These are phyloP conservation scores for Pestalotiopsis fici DNA, from an alignment of 2,329 filamentous ascomycete species.

Conservation along the genomic window DNA sequence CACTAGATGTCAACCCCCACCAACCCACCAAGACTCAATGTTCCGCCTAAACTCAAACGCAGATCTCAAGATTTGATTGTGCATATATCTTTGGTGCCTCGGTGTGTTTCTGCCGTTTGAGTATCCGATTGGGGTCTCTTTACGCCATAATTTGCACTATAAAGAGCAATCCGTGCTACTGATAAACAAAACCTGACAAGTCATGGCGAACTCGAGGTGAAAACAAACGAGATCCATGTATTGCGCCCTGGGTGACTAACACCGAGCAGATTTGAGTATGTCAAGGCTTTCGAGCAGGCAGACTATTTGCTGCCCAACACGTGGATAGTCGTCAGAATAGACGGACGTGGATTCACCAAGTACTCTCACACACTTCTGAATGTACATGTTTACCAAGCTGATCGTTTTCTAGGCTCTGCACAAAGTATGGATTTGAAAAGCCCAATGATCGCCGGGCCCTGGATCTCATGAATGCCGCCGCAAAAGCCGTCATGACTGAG, in stretches of 20 bases:
- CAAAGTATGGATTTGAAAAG: constrained; percentile 83
- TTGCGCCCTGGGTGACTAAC: constrained; percentile 16
- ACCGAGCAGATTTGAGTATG: constrained; percentile 80
- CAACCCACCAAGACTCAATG: constrained; percentile 5
- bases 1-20: constrained; percentile 7
- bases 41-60: not conserved
- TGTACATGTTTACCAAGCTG: not conserved
- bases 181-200: not conserved
- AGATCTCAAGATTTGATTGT: not conserved
- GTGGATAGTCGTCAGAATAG: constrained; percentile 92
- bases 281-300: constrained; percentile 82
- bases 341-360: constrained; percentile 95
- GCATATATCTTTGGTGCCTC: not conserved
- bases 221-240: not conserved
- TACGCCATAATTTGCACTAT: not conserved
- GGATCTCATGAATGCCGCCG: constrained; percentile 92
- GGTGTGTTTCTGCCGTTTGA: not conserved
- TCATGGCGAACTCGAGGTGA: constrained; percentile 60
- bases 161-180: not conserved
- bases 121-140: not conserved
- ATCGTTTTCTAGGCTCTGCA: constrained; percentile 43
- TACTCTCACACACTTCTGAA: constrained; percentile 34
- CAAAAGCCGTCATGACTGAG: constrained; percentile 80
- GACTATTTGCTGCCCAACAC: constrained; percentile 85
- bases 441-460: constrained; percentile 88